Evolutionary conservation across 2,329 filamentous ascomycete species (phyloP).

Genomic region (Xylaria sp.): DNA sequence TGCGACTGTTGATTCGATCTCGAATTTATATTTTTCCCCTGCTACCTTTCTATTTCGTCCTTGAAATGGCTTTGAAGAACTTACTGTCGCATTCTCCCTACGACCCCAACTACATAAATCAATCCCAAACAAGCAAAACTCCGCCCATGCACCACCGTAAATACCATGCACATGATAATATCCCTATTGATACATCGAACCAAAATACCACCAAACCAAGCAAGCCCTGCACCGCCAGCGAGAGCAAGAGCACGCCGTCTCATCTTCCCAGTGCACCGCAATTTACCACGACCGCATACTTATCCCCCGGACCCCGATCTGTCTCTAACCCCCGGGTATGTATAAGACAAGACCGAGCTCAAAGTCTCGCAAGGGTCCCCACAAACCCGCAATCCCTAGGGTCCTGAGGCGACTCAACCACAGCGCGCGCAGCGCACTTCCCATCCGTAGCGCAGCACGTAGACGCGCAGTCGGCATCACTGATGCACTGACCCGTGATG

Average conservation of each 20-base stretch:
- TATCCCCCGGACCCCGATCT: background rate
- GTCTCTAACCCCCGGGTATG: background rate
- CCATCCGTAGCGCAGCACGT: constrained; percentile 32
- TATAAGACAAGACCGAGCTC: background rate
- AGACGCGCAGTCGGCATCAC: constrained; percentile 47
- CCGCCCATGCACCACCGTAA: background rate
- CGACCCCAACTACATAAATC: background rate
- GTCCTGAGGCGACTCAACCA: constrained; percentile 24
- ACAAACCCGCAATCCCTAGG: constrained; percentile 30
- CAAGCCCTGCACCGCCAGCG: background rate
- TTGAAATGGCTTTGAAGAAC: too few species aligned
- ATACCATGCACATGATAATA: background rate
- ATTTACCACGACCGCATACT: background rate
- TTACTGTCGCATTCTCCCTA: too few species aligned
- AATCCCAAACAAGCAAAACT: constrained; percentile 1
- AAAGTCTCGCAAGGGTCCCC: constrained; percentile 12
- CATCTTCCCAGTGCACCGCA: too few species aligned
- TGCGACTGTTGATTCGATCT: too few species aligned
- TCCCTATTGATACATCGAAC: background rate
- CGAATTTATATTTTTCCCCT: too few species aligned
- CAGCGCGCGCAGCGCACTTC: constrained; percentile 22
- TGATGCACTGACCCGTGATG: constrained; percentile 48
- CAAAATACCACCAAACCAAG: background rate
- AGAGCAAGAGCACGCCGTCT: background rate
- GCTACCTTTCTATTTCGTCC: too few species aligned